Base-by-base conservation (phyloP, 116 monocot species). In the Phalaenopsis hybrid region DNA sequence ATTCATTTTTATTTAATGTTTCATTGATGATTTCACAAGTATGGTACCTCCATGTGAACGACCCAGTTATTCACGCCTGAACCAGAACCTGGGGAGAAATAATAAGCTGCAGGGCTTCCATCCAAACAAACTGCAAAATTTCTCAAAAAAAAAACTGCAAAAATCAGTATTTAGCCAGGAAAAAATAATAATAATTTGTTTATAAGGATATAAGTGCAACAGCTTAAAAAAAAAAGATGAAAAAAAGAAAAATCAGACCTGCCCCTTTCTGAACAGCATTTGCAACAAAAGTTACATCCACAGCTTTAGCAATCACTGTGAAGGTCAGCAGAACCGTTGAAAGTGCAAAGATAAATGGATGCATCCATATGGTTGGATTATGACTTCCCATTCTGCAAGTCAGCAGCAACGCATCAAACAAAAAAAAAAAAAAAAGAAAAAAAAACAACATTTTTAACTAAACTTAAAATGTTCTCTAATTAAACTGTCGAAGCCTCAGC, bases 71-170 rank as follows among this genome's bases (percentile, higher is more conserved):
- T 86, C 34, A 86, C 89, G 34, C 94, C 96, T 43, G 91, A 87
- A 33, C 92, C 96, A 80, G 84, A 96, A 45, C 96, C 96, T 1
- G 92, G 92, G 28, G 94, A 87, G 78, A 94, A 83, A 86, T 96
- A 92, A 82, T 96, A 96, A 57, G 91, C 94, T 11, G 96, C 91
- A 6, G 96, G 85, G 79, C 96, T 96, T 50, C 96, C 94, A 86
- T 96, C 94, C 80, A 96, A 85, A 76, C 96, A 96, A 25, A 96
- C 96, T 96, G 92, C 63, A 76, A 15, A 70, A 78, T 9, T 44
- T 48, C n/a, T 81, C 41, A 65, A 44, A 80, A n/a, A 8, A 41
- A 25, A 80, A n/a, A n/a, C n/a, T 8, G 65, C 8, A 76, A 33
- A 43, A 50, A 21, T 51, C 43, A 81, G 44, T 7, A 49, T 25